Evolutionary conservation across 2,329 filamentous ascomycete genomes (phyloP), one percentile per base, ranked within the genome.

Genomic region (Aspergillus sp.): DNA sequence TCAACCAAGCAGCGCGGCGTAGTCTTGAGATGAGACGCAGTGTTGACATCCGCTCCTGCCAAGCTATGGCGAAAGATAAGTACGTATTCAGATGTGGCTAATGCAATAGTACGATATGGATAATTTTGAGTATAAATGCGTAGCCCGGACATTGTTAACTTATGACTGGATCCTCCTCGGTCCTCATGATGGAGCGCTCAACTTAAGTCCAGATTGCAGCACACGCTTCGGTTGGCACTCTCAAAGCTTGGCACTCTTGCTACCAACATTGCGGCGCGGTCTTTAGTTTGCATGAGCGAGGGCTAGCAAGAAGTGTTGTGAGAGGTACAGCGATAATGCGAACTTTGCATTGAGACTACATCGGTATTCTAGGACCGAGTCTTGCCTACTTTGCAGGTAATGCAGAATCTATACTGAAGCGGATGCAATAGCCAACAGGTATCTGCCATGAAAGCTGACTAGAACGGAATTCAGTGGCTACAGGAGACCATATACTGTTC

Each of bases 71-170:
- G 89, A 73, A 98, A 91, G 66, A 97, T 89, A 68, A 98, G 84
- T 71, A 89, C 90, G 76, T 96, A 89, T 19, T 88, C 85, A 43
- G 88, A 80, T 30, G 92, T 93, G 39, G 89, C 89, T 66, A 98
- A 88, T 65, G 92, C 92, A 74, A 98, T 92, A 66, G 92, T 90
- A 66, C 94, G 91, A 74, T 92, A 87, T 67, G 92, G 92, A 72
- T 91, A 87, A 73, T 97, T 92, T 79, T 90, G 90, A 76, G 96
- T 88, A 70, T 95, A 85, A 63, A 97, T 87, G 70, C 89, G 89
- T 78, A 92, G 89, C 59, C 68, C 72, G 59, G 89, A 86, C 80
- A 84, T 84, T 54, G 30, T 63, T 52, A 21, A 6, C 23, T 13
- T 32, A 50, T 50, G 4, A 28, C 6, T 32, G 15, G 30, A 12